Evolutionary conservation across 805 yeast genomes (phyloP).

Genomic region (Saccharomycopsis oosterbeekiorum): DNA sequence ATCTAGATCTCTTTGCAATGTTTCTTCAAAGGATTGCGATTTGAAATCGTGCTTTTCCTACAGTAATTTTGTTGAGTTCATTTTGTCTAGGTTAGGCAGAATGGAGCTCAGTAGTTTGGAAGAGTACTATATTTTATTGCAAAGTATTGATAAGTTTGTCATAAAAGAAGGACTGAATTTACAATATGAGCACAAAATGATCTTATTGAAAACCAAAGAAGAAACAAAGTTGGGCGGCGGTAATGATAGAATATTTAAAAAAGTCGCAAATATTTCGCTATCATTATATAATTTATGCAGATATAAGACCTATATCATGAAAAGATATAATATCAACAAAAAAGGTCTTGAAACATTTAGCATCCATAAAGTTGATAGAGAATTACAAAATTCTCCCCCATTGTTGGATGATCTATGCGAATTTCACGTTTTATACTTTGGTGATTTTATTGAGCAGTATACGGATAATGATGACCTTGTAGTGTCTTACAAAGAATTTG

Average conservation of each 20-base stretch:
- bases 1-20: conserved; percentile 24
- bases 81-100: conserved; percentile 32
- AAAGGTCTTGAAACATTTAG: conserved; percentile 5
- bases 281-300: conserved; percentile 2
- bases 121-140: conserved; percentile 38
- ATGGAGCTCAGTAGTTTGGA: conserved; percentile 36
- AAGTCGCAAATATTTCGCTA: conserved; percentile 4
- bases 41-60: conserved; percentile 18
- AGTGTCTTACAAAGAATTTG: background rate
- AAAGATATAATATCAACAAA: conserved; percentile 2
- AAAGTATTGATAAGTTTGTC: conserved; percentile 35
- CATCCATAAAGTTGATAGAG: conserved; percentile 8
- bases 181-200: conserved; percentile 19
- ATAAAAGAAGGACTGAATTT: conserved; percentile 34
- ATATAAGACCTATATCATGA: conserved; percentile 6
- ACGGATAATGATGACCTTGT: background rate
- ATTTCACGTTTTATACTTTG: background rate
- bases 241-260: background rate
- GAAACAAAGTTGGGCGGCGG: background rate
- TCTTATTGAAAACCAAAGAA: background rate
- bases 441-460: background rate
- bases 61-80: conserved; percentile 26
- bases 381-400: background rate
- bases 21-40: conserved; percentile 23
- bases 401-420: background rate